Percentiles rank a stretch among this genome's conserved stretches.
Evolutionary conservation across 2,329 filamentous ascomycete genomes (phyloP).

Genomic region (Fusarium denticulatum): DNA sequence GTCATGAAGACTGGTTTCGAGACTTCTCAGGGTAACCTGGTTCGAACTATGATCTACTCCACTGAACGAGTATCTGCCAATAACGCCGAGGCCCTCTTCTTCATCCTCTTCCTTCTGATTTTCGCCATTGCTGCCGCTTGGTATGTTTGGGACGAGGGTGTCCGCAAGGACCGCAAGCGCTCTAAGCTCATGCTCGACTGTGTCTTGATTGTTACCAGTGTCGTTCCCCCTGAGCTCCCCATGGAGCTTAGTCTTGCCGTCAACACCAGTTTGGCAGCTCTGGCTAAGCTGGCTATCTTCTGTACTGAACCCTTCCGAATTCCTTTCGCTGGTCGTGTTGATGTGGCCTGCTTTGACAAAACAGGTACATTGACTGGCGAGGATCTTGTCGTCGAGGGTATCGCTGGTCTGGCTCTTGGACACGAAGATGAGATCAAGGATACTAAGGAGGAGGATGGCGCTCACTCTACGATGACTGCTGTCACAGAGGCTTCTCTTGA

Average conservation of each 20-base stretch:
- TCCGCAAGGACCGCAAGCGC: constrained; percentile 91
- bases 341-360: constrained; percentile 98
- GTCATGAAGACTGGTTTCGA: constrained; percentile 98
- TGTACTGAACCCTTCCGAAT: constrained; percentile 99
- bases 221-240: constrained; percentile 96
- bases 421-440: constrained; percentile 69
- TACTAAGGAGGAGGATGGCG: constrained; percentile 77
- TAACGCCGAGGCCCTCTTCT: constrained; percentile 94
- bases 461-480: constrained; percentile 80
- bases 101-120: constrained; percentile 95
- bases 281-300: constrained; percentile 97
- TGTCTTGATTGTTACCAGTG: constrained; percentile 95
- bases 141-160: constrained; percentile 99
- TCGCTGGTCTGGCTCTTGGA: constrained; percentile 85
- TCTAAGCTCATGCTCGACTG: constrained; percentile 98
- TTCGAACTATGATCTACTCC: constrained; percentile 99
- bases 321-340: constrained; percentile 92
- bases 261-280: constrained; percentile 93
- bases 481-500: constrained; percentile 78
- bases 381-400: constrained; percentile 95
- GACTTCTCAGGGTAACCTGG: constrained; percentile 96
- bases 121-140: constrained; percentile 98
- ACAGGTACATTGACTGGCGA: constrained; percentile 97
- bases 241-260: constrained; percentile 98
- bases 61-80: constrained; percentile 99